A percentile compares a stretch with the other conserved stretches of the same genome.
phyloP scores from a whole-genome alignment of 2,329 filamentous ascomycete species.

The Ustulina deusta region DNA sequence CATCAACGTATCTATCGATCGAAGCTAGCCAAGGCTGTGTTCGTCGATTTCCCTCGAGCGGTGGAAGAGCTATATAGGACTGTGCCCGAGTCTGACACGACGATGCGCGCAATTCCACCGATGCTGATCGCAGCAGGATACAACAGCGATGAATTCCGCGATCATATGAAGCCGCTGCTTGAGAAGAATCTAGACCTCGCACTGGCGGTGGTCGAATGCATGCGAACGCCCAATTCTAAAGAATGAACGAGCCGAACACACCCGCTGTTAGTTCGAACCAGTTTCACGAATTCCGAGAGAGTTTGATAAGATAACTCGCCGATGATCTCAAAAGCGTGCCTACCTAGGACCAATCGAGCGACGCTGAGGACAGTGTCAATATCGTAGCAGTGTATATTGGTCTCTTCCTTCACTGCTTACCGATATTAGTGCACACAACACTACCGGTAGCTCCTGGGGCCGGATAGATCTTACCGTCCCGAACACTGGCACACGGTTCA shows the following conservation, averaged over 20 bases:
- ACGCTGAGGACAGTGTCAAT: conserved; percentile 32
- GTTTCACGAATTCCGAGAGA: not conserved
- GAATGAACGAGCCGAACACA: not conserved
- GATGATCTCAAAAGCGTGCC: conserved; percentile 17
- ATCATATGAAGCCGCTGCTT: conserved; percentile 30
- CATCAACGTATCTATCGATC: conserved; percentile 23
- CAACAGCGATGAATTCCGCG: conserved; percentile 24
- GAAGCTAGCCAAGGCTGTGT: conserved; percentile 22
- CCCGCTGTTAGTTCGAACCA: not conserved
- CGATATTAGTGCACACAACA: not conserved
- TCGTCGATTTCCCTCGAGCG: conserved; percentile 41
- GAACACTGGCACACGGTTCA: conserved; percentile 33
- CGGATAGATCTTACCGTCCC: conserved; percentile 34
- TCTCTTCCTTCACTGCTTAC: not conserved
- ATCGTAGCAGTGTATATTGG: conserved; percentile 17
- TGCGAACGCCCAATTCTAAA: conserved; percentile 17
- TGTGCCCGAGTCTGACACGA: conserved; percentile 37
- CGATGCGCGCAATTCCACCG: conserved; percentile 39
- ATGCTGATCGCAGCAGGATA: conserved; percentile 34
- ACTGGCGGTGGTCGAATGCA: conserved; percentile 24
- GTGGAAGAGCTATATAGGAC: conserved; percentile 46
- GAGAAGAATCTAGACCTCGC: conserved; percentile 24
- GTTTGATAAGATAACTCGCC: conserved; percentile 20
- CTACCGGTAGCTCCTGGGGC: conserved; percentile 13
- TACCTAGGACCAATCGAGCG: conserved; percentile 18